Evolutionary conservation across 805 yeast species (phyloP).

Genomic region (Pichia sporocuriosa): DNA sequence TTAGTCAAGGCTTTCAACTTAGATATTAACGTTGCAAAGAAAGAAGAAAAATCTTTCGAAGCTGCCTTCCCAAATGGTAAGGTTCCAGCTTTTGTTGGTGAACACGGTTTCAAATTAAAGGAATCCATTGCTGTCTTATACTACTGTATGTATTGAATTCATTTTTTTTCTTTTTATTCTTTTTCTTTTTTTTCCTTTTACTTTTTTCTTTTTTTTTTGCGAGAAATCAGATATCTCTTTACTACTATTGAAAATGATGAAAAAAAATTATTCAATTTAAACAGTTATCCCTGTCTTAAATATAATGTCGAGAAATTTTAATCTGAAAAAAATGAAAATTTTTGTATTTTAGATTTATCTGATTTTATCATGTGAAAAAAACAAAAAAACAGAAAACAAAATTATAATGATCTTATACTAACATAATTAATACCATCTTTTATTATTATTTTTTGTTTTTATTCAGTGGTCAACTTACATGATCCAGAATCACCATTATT

Average conservation of each 20-base stretch:
- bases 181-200: constrained; percentile 1
- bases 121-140: constrained; percentile 60
- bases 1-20: constrained; percentile 53
- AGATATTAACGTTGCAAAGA: constrained; percentile 38
- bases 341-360: background rate
- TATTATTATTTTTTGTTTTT: constrained; percentile 3
- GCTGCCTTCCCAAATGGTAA: constrained; percentile 57
- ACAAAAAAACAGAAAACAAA: too few relatives aligned
- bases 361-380: too few relatives aligned
- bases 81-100: constrained; percentile 64
- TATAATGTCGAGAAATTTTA: constrained; percentile 58
- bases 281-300: constrained; percentile 90
- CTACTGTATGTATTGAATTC: constrained; percentile 35
- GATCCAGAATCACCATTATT: constrained; percentile 36
- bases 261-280: constrained; percentile 36
- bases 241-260: constrained; percentile 46
- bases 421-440: background rate
- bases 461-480: constrained; percentile 40
- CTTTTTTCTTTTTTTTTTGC: background rate
- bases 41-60: constrained; percentile 30
- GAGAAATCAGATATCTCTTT: background rate
- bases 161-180: background rate
- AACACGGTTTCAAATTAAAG: constrained; percentile 64
- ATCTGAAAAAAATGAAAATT: constrained; percentile 37
- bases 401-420: too few relatives aligned